These are phyloP conservation scores for Punica granatum DNA, from an alignment of 345 rosid species.

Conservation along the genomic window DNA sequence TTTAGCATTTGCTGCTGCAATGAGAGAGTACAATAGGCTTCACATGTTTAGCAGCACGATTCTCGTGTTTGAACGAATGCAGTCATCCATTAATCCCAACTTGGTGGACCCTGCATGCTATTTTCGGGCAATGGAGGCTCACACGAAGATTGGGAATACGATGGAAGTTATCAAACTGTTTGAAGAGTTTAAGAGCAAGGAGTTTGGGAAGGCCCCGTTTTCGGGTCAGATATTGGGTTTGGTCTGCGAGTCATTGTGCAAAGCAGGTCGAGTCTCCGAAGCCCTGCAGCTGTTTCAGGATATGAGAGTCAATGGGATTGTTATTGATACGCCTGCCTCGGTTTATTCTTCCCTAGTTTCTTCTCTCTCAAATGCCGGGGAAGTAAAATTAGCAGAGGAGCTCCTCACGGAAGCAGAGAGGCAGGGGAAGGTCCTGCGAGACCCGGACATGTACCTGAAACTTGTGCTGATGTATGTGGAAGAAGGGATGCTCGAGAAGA, in stretches of 20 bases:
- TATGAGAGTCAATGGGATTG: conserved; percentile 44
- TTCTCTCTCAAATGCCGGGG: conserved; percentile 36
- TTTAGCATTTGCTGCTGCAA: conserved; percentile 51
- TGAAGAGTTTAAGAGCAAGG: conserved; percentile 40
- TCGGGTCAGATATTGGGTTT: conserved; percentile 30
- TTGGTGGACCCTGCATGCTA: conserved; percentile 48
- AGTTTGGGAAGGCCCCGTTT: conserved; percentile 24
- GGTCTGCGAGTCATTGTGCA: conserved; percentile 47
- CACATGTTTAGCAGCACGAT: conserved; percentile 74
- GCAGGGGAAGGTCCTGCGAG: conserved; percentile 39
- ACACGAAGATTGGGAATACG: conserved; percentile 35
- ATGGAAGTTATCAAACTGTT: conserved; percentile 50
- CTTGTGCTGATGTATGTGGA: conserved; percentile 64
- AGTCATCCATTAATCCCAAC: conserved; percentile 25
- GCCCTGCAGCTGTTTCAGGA: conserved; percentile 53
- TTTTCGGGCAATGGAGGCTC: conserved; percentile 62
- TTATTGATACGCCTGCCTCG: conserved; percentile 21
- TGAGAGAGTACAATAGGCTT: conserved; percentile 69
- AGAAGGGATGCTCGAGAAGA: conserved; percentile 51
- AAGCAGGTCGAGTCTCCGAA: conserved; percentile 52
- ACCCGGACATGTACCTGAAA: conserved; percentile 65
- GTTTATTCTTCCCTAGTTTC: conserved; percentile 50
- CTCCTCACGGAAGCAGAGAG: conserved; percentile 54
- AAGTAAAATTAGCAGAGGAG: conserved; percentile 37
- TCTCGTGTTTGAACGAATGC: conserved; percentile 38